Evolutionary conservation across 2,329 filamentous ascomycete species (phyloP).

Genomic region (Talaromyces sp.): DNA sequence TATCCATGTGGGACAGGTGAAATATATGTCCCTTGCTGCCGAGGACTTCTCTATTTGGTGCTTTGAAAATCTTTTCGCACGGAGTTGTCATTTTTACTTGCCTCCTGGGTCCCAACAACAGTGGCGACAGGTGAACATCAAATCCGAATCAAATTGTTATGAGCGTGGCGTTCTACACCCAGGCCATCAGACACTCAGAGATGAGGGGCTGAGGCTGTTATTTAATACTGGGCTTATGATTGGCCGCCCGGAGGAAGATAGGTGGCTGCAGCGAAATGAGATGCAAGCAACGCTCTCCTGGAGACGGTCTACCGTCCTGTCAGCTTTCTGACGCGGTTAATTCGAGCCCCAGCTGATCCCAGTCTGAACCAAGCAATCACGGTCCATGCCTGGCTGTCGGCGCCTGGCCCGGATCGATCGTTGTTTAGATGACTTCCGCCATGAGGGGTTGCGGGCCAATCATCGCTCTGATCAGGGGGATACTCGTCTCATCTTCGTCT

Average conservation of each 20-base stretch:
- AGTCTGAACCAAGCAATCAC: neutral
- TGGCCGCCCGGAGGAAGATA: neutral
- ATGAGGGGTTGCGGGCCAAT: neutral
- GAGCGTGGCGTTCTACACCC: neutral
- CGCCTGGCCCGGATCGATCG: neutral
- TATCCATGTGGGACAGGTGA: neutral
- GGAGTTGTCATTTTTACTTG: neutral
- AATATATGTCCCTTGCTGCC: neutral
- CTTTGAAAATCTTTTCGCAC: neutral
- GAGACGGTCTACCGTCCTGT: neutral
- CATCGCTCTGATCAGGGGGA: neutral
- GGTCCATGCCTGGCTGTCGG: neutral
- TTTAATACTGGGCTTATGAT: neutral
- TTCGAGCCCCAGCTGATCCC: neutral
- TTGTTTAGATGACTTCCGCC: neutral
- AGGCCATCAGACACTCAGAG: neutral
- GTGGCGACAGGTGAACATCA: neutral
- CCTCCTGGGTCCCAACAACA: neutral
- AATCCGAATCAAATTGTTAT: neutral
- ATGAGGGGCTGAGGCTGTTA: neutral
- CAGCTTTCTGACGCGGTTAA: neutral
- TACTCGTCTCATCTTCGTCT: slow-evolving; percentile 1
- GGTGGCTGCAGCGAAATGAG: neutral
- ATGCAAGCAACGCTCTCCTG: neutral
- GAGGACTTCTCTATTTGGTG: neutral